Percentiles rank a stretch among this genome's conserved stretches.
These are phyloP conservation scores for Murraya paniculata DNA, from an alignment of 345 rosid species.

Conservation along the genomic window DNA sequence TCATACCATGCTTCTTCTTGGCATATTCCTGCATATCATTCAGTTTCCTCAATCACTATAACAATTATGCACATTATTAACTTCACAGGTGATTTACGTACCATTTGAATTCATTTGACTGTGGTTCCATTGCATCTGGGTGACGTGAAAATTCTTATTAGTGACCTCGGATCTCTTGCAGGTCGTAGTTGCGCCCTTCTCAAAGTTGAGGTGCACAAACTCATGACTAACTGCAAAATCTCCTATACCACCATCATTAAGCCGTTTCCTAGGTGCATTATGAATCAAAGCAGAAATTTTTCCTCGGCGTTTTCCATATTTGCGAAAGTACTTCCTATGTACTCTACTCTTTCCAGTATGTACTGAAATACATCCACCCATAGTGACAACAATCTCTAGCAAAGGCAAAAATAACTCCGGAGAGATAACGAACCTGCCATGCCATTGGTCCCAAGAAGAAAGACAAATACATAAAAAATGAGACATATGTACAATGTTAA, in stretches of 20 bases:
- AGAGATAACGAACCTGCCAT: constrained; percentile 3
- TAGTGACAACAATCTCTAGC: constrained; percentile 25
- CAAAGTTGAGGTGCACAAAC: constrained; percentile 54
- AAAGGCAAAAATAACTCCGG: not conserved
- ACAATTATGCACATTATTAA: not conserved
- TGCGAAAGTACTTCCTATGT: constrained; percentile 26
- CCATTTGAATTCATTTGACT: constrained; percentile 62
- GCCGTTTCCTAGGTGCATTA: constrained; percentile 38
- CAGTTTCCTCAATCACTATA: not conserved
- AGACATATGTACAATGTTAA: not conserved
- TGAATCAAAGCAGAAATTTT: constrained; percentile 43
- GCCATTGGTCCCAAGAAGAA: not conserved
- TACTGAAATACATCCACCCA: constrained; percentile 83
- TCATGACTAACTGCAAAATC: constrained; percentile 48
- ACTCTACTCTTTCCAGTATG: constrained; percentile 20
- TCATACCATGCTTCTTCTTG: constrained; percentile 86
- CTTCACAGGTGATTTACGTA: constrained; percentile 15
- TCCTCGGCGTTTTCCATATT: constrained; percentile 34
- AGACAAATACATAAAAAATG: not conserved
- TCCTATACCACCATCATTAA: constrained; percentile 44
- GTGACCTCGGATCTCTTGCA: constrained; percentile 62
- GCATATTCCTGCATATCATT: constrained; percentile 43
- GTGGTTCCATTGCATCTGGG: constrained; percentile 80
- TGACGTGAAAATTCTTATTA: constrained; percentile 51
- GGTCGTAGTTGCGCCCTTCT: constrained; percentile 45